phyloP scores from a whole-genome alignment of 768 basidiomycete genomes.

The Brasilioporus rufonigricans region DNA sequence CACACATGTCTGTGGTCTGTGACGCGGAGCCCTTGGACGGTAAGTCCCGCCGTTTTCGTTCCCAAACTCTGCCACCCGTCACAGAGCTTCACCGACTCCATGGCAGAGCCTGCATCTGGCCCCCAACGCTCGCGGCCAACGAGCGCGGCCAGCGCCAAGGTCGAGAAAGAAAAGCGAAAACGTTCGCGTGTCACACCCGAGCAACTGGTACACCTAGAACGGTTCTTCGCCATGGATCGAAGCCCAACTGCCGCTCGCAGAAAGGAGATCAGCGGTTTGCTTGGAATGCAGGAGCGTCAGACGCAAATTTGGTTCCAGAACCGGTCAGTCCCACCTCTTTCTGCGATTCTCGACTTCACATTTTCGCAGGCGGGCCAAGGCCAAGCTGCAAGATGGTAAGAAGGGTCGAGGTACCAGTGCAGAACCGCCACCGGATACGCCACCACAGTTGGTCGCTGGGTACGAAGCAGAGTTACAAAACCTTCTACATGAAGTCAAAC shows the following conservation, averaged over 20 bases:
- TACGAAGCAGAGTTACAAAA: conserved; percentile 59
- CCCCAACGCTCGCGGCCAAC: conserved; percentile 36
- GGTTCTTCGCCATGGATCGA: conserved; percentile 62
- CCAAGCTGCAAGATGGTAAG: conserved; percentile 67
- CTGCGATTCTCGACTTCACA: background rate
- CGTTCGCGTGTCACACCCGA: conserved; percentile 77
- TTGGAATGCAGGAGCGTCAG: conserved; percentile 85
- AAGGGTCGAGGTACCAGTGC: conserved; percentile 36
- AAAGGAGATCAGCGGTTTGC: conserved; percentile 67
- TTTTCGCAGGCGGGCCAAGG: conserved; percentile 68
- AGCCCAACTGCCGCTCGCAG: conserved; percentile 71
- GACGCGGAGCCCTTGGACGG: conserved; percentile 19
- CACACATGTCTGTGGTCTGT: conserved; percentile 28
- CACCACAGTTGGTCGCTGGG: conserved; percentile 50
- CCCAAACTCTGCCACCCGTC: conserved; percentile 27
- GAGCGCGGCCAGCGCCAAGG: conserved; percentile 25
- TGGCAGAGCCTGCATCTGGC: conserved; percentile 34
- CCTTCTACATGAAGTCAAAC: conserved; percentile 73
- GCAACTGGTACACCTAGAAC: conserved; percentile 75
- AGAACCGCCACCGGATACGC: conserved; percentile 44
- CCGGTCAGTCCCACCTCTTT: conserved; percentile 37
- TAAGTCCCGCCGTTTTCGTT: conserved; percentile 27
- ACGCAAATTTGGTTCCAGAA: conserved; percentile 93
- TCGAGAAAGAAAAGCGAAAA: conserved; percentile 61
- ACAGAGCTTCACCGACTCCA: conserved; percentile 17